Evolutionary conservation across 257 asterid genomes (phyloP), one percentile per base, ranked within the genome.

Genomic region (Plectranthus barbatus): DNA sequence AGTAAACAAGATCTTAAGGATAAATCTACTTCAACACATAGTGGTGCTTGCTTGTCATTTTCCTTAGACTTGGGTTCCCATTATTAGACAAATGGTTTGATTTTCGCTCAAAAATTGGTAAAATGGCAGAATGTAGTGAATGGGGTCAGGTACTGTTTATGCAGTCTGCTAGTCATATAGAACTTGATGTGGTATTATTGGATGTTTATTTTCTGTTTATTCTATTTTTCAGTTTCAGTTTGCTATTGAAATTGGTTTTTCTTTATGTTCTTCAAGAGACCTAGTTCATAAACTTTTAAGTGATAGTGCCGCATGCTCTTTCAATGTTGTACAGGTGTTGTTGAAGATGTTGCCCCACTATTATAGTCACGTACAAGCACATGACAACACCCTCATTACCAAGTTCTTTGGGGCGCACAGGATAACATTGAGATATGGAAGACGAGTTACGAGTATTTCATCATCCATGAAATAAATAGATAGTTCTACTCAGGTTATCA

Each of bases 321-420:
- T n/a, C 67, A 21, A 57, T 71, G 76, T 49, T 56, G 60, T 52
- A 12, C 65, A 93, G 99, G 90, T 70, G 73, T 77, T 90, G 36
- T 80, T 87, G 69, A 82, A 75, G 85, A 93, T 93, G 99, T 84
- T 93, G 63, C 99, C 96, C 29, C 72, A 77, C 71, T 93, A 93
- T 75, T 82, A 90, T 61, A 63, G 75, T 14, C 97, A 93, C 75
- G 99, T 93, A 14, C 77, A 74, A 76, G 80, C 71, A 49, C 83
- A 93, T 62, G 99, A 90, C 24, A 93, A 93, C 80, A 93, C 99
- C 17, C 97, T 93, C 54, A 85, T 93, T 66, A 93, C 99, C 9
- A 93, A 93, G 69, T 84, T 90, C 78, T 93, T 93, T 61, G 99
- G 99, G 80, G 81, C 85, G 58, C 99, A 90, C 79, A 75, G 85